These are phyloP conservation scores for Aureobasidium mangrovei DNA, from an alignment of 2,329 filamentous ascomycete species.

Conservation along the genomic window DNA sequence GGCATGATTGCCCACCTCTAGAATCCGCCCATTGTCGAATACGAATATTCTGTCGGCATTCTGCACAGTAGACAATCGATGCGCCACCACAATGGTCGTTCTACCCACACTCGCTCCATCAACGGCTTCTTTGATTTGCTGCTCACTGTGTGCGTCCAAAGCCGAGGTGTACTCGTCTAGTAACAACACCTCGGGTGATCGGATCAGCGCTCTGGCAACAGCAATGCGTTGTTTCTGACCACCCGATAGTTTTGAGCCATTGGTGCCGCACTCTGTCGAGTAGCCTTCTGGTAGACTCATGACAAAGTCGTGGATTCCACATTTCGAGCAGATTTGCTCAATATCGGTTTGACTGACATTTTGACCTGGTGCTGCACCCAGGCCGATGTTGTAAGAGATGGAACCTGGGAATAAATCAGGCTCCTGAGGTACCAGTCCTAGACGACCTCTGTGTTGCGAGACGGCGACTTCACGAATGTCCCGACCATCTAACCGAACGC, in stretches of 20 bases:
- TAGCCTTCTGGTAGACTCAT: conserved; percentile 39
- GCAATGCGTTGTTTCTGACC: conserved; percentile 40
- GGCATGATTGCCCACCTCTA: conserved; percentile 53
- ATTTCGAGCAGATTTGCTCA: conserved; percentile 32
- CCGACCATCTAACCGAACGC: conserved; percentile 33
- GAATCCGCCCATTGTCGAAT: conserved; percentile 55
- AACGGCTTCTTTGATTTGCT: conserved; percentile 34
- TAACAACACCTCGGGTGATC: conserved; percentile 38
- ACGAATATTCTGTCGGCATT: conserved; percentile 76
- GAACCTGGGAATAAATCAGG: conserved; percentile 38
- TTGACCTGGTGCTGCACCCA: conserved; percentile 27
- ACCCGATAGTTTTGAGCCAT: conserved; percentile 35
- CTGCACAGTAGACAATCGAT: conserved; percentile 67
- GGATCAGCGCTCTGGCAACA: conserved; percentile 38
- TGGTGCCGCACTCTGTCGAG: conserved; percentile 37
- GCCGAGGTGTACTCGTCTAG: conserved; percentile 41
- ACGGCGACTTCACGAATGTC: conserved; percentile 34
- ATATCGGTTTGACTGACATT: conserved; percentile 23
- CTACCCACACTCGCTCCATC: conserved; percentile 33
- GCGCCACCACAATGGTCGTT: conserved; percentile 68
- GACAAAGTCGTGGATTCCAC: conserved; percentile 40
- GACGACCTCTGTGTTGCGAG: conserved; percentile 28
- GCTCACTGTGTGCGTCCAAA: conserved; percentile 38
- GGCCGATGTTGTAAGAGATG: conserved; percentile 35
- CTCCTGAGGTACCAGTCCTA: conserved; percentile 39